A percentile compares a stretch with the other conserved stretches of the same genome.
These are phyloP conservation scores for Staphylotrichum tortipilum DNA, from an alignment of 495 filamentous ascomycete species.

Conservation along the genomic window DNA sequence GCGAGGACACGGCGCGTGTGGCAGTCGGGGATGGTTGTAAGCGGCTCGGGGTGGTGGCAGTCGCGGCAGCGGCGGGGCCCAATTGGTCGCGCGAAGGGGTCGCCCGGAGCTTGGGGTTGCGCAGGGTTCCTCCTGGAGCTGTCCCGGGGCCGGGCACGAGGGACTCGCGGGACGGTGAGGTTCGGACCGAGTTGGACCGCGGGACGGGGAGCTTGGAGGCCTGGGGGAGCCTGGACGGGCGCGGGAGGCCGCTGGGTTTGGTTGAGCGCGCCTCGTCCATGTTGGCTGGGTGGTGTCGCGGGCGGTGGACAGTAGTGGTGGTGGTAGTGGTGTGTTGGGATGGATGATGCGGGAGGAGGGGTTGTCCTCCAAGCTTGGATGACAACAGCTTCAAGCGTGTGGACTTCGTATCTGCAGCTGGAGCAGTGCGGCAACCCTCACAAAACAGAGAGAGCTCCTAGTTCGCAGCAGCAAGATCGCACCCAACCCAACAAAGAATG, in stretches of 20 bases:
- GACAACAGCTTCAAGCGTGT: too few species aligned
- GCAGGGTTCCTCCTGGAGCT: constrained; percentile 13
- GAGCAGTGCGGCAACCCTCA: too few species aligned
- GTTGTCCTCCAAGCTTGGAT: too few species aligned
- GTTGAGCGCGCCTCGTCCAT: constrained; percentile 29
- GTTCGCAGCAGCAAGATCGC: too few species aligned
- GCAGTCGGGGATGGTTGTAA: constrained; percentile 1
- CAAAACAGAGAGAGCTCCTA: too few species aligned
- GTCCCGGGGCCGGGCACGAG: constrained; percentile 1
- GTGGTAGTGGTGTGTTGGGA: too few species aligned
- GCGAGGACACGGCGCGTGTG: constrained; percentile 19
- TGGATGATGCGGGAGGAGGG: too few species aligned
- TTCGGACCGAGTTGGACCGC: constrained; percentile 21
- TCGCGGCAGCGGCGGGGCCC: constrained; percentile 3
- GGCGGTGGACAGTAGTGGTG: too few species aligned
- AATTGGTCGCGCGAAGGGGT: constrained; percentile 37
- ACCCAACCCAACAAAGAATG: too few species aligned
- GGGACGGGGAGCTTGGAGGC: constrained; percentile 25
- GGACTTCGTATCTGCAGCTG: too few species aligned
- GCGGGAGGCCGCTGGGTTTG: constrained; percentile 21
- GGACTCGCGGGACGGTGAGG: constrained; percentile 23
- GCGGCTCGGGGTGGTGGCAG: constrained; percentile 1
- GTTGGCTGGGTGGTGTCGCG: constrained; percentile 1
- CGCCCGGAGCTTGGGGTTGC: constrained; percentile 35
- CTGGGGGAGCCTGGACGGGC: constrained; percentile 24